Percentiles rank a stretch among this genome's conserved stretches.
Evolutionary conservation across 257 asterid genomes (phyloP).

Genomic region (Salvia hispanica): DNA sequence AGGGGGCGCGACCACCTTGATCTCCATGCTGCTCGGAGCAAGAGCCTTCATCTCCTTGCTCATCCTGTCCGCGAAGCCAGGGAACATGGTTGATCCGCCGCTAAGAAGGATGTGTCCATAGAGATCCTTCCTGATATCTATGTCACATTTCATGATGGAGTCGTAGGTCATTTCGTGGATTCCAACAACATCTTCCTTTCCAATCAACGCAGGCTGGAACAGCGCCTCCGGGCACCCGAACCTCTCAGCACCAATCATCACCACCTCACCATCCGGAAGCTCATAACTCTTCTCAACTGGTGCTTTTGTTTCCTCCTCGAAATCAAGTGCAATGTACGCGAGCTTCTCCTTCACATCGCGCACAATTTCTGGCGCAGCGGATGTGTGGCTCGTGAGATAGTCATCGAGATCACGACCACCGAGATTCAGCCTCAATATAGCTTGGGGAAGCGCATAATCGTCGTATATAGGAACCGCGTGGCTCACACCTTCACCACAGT

Average conservation of each 20-base stretch:
- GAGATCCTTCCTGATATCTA: constrained; percentile 64
- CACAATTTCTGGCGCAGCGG: constrained; percentile 49
- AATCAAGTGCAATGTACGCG: constrained; percentile 47
- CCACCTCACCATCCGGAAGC: constrained; percentile 45
- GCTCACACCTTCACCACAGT: constrained; percentile 50
- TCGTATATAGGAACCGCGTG: constrained; percentile 50
- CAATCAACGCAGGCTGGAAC: constrained; percentile 44
- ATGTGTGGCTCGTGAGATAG: constrained; percentile 48
- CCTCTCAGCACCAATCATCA: constrained; percentile 46
- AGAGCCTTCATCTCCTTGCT: constrained; percentile 69
- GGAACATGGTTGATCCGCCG: constrained; percentile 77
- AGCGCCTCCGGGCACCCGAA: constrained; percentile 49
- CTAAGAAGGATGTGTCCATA: constrained; percentile 70
- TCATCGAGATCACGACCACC: constrained; percentile 53
- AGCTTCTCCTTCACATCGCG: constrained; percentile 49
- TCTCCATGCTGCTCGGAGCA: constrained; percentile 69
- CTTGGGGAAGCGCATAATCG: constrained; percentile 53
- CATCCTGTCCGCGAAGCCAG: constrained; percentile 72
- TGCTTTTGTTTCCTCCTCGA: too few relatives aligned
- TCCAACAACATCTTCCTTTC: constrained; percentile 46
- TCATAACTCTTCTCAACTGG: too few relatives aligned
- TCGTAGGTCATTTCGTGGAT: constrained; percentile 53
- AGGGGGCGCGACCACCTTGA: constrained; percentile 70
- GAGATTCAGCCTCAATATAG: constrained; percentile 47
- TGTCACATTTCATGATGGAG: constrained; percentile 62